These are phyloP conservation scores for Rauvolfia tetraphylla DNA, from an alignment of 257 asterid species.

Conservation along the genomic window DNA sequence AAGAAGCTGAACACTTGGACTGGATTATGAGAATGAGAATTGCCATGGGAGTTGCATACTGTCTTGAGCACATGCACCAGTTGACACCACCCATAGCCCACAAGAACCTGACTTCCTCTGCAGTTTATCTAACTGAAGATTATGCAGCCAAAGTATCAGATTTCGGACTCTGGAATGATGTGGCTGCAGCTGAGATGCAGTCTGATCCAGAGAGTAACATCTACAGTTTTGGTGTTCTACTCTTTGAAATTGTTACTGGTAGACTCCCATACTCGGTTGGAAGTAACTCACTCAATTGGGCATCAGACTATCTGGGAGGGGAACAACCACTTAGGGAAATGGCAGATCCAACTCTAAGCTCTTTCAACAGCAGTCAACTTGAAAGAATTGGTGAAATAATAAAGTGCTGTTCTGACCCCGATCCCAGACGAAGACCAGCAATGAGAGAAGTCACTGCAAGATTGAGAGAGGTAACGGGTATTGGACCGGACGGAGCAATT, in stretches of 20 bases:
- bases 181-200: constrained; percentile 26
- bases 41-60: constrained; percentile 85
- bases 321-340: constrained; percentile 30
- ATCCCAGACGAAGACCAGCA: constrained; percentile 41
- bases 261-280: constrained; percentile 61
- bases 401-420: constrained; percentile 46
- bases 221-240: constrained; percentile 68
- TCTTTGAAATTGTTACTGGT: constrained; percentile 71
- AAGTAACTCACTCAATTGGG: constrained; percentile 49
- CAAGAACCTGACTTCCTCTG: constrained; percentile 57
- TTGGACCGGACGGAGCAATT: constrained; percentile 63
- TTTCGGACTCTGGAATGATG: constrained; percentile 40
- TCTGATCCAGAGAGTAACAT: constrained; percentile 41
- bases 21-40: constrained; percentile 77
- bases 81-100: constrained; percentile 58
- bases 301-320: constrained; percentile 55
- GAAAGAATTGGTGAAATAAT: constrained; percentile 47
- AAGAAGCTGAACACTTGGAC: constrained; percentile 83
- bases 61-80: constrained; percentile 80
- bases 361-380: constrained; percentile 45
- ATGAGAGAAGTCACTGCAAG: constrained; percentile 49
- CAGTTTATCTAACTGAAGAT: constrained; percentile 71
- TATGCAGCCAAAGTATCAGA: constrained; percentile 84
- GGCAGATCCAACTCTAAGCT: constrained; percentile 60
- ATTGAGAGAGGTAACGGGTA: constrained; percentile 63